Evolutionary conservation across 306 rosid genomes (phyloP).

Genomic region (Vigna radiata): DNA sequence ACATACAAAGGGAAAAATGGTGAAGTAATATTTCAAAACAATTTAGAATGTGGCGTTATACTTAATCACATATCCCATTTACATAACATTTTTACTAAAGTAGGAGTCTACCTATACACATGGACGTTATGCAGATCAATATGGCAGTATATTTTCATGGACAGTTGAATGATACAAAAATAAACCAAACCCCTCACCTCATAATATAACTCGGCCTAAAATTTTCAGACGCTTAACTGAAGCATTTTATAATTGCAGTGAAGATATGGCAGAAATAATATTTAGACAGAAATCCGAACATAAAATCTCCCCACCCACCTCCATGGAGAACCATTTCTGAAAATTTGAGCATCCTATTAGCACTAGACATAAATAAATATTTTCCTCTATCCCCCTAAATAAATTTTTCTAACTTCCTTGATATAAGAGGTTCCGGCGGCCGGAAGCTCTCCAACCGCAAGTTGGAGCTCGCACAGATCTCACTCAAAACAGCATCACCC

Average conservation of each 20-base stretch:
- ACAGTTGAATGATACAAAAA: slow-evolving; percentile 28
- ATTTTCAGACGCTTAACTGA: slow-evolving; percentile 57
- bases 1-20: too few relatives aligned
- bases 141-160: slow-evolving; percentile 34
- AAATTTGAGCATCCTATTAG: slow-evolving; percentile 63
- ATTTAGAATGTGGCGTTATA: neutral
- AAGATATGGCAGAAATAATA: slow-evolving; percentile 54
- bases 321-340: slow-evolving; percentile 50
- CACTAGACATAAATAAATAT: slow-evolving; percentile 44
- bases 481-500: slow-evolving; percentile 65
- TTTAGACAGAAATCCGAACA: slow-evolving; percentile 54
- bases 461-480: slow-evolving; percentile 51
- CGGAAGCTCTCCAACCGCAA: slow-evolving; percentile 69
- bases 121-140: slow-evolving; percentile 26
- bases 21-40: neutral
- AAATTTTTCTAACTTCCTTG: slow-evolving; percentile 73
- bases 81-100: neutral
- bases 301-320: slow-evolving; percentile 54
- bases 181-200: slow-evolving; percentile 15
- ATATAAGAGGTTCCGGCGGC: slow-evolving; percentile 59
- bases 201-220: slow-evolving; percentile 28
- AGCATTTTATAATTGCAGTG: slow-evolving; percentile 59
- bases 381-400: slow-evolving; percentile 59
- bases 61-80: neutral
- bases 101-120: neutral